Evolutionary conservation across 129 eudicot species (phyloP).

Genomic region (Flaveria ramosissima): DNA sequence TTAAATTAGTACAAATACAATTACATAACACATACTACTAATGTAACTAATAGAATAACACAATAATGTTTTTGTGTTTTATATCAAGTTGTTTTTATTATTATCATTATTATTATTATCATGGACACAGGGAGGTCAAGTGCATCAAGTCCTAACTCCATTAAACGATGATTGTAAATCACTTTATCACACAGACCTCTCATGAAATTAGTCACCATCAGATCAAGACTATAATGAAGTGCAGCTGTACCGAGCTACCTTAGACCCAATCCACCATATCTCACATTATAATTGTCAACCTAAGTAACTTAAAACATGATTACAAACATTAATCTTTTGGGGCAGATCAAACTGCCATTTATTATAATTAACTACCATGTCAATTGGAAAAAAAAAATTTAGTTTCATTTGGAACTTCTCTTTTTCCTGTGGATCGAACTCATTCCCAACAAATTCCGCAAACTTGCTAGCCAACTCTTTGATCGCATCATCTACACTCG

Average conservation of each 20-base stretch:
- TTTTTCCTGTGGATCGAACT: constrained; percentile 76
- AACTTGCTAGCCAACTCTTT: constrained; percentile 63
- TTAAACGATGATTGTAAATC: constrained; percentile 21
- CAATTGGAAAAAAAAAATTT: constrained; percentile 55
- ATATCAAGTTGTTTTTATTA: no score
- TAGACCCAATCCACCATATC: constrained; percentile 75
- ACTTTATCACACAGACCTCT: constrained; percentile 78
- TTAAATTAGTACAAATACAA: no score
- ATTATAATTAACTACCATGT: constrained; percentile 28
- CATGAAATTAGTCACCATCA: constrained; percentile 72
- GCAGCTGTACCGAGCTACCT: constrained; percentile 75
- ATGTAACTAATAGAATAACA: no score
- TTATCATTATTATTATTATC: not conserved
- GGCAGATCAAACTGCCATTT: no score
- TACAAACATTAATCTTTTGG: not conserved
- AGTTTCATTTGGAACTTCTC: constrained; percentile 67
- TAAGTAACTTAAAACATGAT: constrained; percentile 19
- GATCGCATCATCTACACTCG: constrained; percentile 45
- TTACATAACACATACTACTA: no score
- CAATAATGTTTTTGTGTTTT: no score
- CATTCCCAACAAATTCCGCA: constrained; percentile 67
- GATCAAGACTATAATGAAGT: constrained; percentile 67
- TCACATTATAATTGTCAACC: constrained; percentile 81
- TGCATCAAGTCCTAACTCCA: constrained; percentile 76
- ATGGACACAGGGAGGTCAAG: constrained; percentile 80